Base-by-base conservation (phyloP, 768 basidiomycete genomes). In the Ramaria rubella region DNA sequence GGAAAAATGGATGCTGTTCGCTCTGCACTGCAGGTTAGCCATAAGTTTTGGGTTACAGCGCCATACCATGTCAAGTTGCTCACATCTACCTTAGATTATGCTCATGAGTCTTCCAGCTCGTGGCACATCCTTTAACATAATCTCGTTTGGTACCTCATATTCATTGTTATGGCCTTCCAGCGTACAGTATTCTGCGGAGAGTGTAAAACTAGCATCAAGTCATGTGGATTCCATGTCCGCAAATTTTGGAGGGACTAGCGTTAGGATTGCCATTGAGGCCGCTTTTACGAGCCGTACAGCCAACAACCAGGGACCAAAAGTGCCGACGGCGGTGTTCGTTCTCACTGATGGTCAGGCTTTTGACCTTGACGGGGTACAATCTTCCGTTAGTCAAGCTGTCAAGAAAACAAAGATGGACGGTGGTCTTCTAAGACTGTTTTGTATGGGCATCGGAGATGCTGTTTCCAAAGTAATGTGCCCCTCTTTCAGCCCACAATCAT, bases 271-370 rank as follows among this genome's bases (percentile, higher is more conserved):
- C 0, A 63, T 85, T 26, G 53, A 65, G 4, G 24, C 43, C 1
- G 75, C 76, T 23, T 70, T 82, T n/a, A 73, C 77, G 6, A 64
- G 60, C 11, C 52, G 24, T 12, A 59, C 63, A 24, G 29, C 36
- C 1, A n/a, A 40, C 15, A 42, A 11, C 14, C 21, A n/a, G 6
- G 14, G 7, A 4, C 9, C 19, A n/a, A 52, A 59, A 23, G 70
- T 72, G 1, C 73, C 82, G 2, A 78, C 79, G 1, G 75, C 70
- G 5, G 65, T 82, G 7, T 82, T 85, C 58, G 64, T 85, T 15
- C 68, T 86, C 30, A 86, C 84, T 1, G 84, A 83, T 56, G 83
- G 83, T 17, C 67, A 75, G 49, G 73, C 61, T 3, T 62, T 53
- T 53, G 59, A 65, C 29, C 50, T 61, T 30, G 49, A 51, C 0